Evolutionary conservation across 805 yeast species (phyloP).

Genomic region (Kodamaea nitidulidarum): DNA sequence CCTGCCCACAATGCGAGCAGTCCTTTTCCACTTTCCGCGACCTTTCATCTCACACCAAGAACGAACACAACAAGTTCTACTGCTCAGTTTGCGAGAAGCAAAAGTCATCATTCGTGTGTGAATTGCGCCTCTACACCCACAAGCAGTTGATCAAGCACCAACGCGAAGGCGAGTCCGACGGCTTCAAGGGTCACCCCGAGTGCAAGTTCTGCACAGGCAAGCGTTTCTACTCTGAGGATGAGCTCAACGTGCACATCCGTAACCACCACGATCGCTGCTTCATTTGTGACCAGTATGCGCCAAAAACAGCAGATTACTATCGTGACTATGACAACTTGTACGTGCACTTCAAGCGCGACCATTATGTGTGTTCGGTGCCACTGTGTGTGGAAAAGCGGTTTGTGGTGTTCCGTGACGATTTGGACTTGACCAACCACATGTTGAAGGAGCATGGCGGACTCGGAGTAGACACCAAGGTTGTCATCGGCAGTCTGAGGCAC

Average conservation of each 20-base stretch:
- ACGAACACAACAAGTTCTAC: slow-evolving; percentile 56
- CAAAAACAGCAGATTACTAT: slow-evolving; percentile 60
- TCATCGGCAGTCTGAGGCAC: slow-evolving; percentile 35
- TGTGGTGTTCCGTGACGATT: slow-evolving; percentile 83
- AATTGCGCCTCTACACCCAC: slow-evolving; percentile 57
- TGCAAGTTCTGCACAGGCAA: slow-evolving; percentile 75
- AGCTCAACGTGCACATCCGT: slow-evolving; percentile 74
- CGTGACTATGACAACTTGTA: slow-evolving; percentile 70
- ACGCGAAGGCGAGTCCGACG: slow-evolving; percentile 63
- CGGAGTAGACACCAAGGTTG: slow-evolving; percentile 34
- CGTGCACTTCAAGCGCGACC: slow-evolving; percentile 68
- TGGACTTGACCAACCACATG: slow-evolving; percentile 87
- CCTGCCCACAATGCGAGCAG: slow-evolving; percentile 51
- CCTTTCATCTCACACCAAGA: slow-evolving; percentile 60
- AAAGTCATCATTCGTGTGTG: slow-evolving; percentile 73
- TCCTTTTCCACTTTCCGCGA: slow-evolving; percentile 49
- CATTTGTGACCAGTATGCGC: slow-evolving; percentile 73
- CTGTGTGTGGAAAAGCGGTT: slow-evolving; percentile 83
- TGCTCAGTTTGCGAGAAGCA: slow-evolving; percentile 77
- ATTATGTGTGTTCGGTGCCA: slow-evolving; percentile 73
- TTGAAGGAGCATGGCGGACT: slow-evolving; percentile 71
- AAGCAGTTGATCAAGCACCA: slow-evolving; percentile 69
- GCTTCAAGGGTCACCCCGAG: slow-evolving; percentile 84
- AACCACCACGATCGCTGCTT: slow-evolving; percentile 85
- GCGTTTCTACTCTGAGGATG: slow-evolving; percentile 86